Percentiles rank a stretch among this genome's conserved stretches.
phyloP scores from a whole-genome alignment of 2,329 filamentous ascomycete genomes.

The Coniochaeta sp. region DNA sequence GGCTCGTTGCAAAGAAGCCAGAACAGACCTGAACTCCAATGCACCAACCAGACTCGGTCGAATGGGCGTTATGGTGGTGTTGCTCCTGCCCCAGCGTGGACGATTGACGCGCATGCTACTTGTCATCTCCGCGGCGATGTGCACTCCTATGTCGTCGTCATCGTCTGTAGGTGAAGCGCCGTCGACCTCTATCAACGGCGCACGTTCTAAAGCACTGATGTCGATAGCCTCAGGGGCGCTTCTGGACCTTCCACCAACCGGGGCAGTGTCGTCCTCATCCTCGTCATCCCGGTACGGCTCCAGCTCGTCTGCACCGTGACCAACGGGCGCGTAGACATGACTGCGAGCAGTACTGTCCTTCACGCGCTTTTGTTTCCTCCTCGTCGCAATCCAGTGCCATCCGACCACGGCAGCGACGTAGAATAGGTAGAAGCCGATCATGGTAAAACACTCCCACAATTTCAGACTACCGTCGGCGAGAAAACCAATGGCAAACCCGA shows the following conservation, averaged over 20 bases:
- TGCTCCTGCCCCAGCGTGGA: constrained; percentile 55
- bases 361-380: constrained; percentile 50
- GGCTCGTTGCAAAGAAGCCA: constrained; percentile 79
- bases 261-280: constrained; percentile 39
- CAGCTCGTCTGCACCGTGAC: constrained; percentile 44
- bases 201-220: constrained; percentile 35
- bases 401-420: constrained; percentile 83
- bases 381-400: constrained; percentile 82
- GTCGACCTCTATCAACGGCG: constrained; percentile 36
- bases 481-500: constrained; percentile 80
- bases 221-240: constrained; percentile 22
- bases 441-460: constrained; percentile 81
- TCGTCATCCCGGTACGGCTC: constrained; percentile 59
- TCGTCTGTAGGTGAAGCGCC: constrained; percentile 17
- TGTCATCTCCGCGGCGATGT: constrained; percentile 73
- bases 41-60: constrained; percentile 89
- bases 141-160: constrained; percentile 46
- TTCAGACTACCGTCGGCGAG: constrained; percentile 76
- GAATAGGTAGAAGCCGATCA: constrained; percentile 87
- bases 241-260: constrained; percentile 19
- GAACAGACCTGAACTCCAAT: constrained; percentile 83
- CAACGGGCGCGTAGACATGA: constrained; percentile 58
- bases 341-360: constrained; percentile 66
- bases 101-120: constrained; percentile 88
- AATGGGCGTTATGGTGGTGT: constrained; percentile 75